These are phyloP conservation scores for Microbotryum intermedium DNA, from an alignment of 1,284 basidiomycete genomes.

Conservation along the genomic window DNA sequence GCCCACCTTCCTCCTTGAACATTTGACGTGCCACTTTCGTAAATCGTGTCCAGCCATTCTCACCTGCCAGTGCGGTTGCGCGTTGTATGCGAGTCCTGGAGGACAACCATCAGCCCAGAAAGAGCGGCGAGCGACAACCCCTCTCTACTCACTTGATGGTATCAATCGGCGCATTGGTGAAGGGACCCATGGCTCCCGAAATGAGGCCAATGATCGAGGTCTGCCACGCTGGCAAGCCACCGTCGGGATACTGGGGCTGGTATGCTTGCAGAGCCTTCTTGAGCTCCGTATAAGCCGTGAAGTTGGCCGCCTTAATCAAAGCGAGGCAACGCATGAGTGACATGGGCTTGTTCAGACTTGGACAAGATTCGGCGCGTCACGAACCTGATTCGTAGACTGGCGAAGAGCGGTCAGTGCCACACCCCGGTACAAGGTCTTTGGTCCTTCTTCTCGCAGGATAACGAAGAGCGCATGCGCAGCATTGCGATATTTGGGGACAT, in stretches of 20 bases:
- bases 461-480: slow-evolving; percentile 94
- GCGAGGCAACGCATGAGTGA: background rate
- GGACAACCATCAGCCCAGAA: no score
- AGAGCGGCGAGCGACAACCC: background rate
- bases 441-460: slow-evolving; percentile 87
- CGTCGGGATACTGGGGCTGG: slow-evolving; percentile 62
- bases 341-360: background rate
- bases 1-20: slow-evolving; percentile 70
- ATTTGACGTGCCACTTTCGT: slow-evolving; percentile 74
- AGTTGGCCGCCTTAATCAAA: slow-evolving; percentile 67
- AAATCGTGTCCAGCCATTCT: slow-evolving; percentile 64
- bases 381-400: slow-evolving; percentile 91
- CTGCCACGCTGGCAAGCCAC: slow-evolving; percentile 76
- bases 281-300: slow-evolving; percentile 95
- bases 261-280: slow-evolving; percentile 67
- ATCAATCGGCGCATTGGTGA: slow-evolving; percentile 35
- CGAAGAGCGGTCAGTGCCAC: slow-evolving; percentile 78
- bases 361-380: slow-evolving; percentile 41
- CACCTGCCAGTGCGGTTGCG: slow-evolving; percentile 64
- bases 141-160: slow-evolving; percentile 31
- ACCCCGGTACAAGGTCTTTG: slow-evolving; percentile 79
- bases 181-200: slow-evolving; percentile 69
- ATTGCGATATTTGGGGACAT: slow-evolving; percentile 89
- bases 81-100: slow-evolving; percentile 53
- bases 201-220: slow-evolving; percentile 90